Base-by-base conservation (phyloP, 129 eudicot genomes). In the Mikania micrantha region DNA sequence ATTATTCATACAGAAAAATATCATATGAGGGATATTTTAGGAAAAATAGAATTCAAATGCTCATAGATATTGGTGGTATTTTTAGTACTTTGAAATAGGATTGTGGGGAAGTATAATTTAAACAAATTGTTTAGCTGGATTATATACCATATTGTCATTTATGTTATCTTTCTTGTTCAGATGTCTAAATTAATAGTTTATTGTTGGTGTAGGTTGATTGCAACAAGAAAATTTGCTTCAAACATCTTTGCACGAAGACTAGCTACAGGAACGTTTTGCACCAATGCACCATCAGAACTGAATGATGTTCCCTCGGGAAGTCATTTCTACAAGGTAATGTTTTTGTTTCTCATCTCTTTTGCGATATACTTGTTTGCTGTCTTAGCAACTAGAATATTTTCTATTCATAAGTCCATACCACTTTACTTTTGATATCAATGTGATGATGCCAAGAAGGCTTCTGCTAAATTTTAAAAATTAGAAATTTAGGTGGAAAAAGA, bases 221-320 rank as follows among this genome's bases (percentile, higher is more conserved):
- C 80, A 22, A 73, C 72, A 19, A 80, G 77, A 73, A 75, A 69
- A 67, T 16, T 73, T 61, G 66, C 40, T 64, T 70, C 62, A 10
- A 77, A 64, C 42, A 60, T 72, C 22, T 67, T 45, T 70, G 72
- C 66, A 56, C 54, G 47, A 28, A 85, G 47, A 52, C 20, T 66
- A 32, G 19, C 77, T 20, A 48, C 61, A 68, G 80, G 85, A 75
- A 42, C 88, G 35, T 88, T 88, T 59, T 80, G 77, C 65, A 78
- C 60, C 42, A 65, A 47, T 40, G 73, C 85, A 4, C 70, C 79
- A n/a, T 52, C 32, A 19, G 76, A 64, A 15, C 58, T 70, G 34
- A 74, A 76, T 36, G 68, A 48, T 10, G 72, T 67, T 62, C 81
- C 73, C 38, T 28, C 28, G 1, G 28, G 17, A 53, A 69, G 61